These are phyloP conservation scores for Adenanthera pavonina DNA, from an alignment of 306 rosid species.

Conservation along the genomic window DNA sequence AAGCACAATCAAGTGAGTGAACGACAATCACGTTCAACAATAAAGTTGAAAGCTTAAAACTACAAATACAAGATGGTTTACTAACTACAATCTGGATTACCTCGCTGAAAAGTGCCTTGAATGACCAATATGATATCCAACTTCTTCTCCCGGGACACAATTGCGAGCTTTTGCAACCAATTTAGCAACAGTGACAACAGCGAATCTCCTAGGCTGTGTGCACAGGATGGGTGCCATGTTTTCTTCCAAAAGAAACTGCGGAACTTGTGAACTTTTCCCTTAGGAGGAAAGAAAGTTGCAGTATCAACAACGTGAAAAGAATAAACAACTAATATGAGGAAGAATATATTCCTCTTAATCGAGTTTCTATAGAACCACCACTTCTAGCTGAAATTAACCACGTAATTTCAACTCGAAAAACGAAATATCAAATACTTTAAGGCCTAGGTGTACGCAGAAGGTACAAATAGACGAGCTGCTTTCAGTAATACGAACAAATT, in stretches of 20 bases:
- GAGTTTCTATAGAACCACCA: conserved; percentile 11
- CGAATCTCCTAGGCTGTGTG: conserved; percentile 93
- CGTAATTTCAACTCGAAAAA: not conserved
- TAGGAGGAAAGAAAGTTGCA: conserved; percentile 19
- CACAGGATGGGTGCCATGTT: conserved; percentile 76
- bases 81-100: conserved; percentile 43
- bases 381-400: not conserved
- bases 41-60: not conserved
- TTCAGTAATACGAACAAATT: conserved; percentile 11
- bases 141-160: conserved; percentile 78
- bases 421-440: conserved; percentile 16
- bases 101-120: conserved; percentile 62
- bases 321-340: conserved; percentile 26
- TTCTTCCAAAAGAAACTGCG: conserved; percentile 88
- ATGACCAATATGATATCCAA: conserved; percentile 93
- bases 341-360: not conserved
- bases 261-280: conserved; percentile 97
- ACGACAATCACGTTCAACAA: conserved; percentile 1
- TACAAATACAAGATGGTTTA: conserved; percentile 6
- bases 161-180: conserved; percentile 84
- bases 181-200: conserved; percentile 87
- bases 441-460: conserved; percentile 17
- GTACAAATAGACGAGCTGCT: conserved; percentile 14
- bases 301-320: conserved; percentile 26
- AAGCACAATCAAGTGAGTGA: conserved; percentile 19